These are phyloP conservation scores for Heimioporus retisporus DNA, from an alignment of 1,284 basidiomycete species.

Conservation along the genomic window DNA sequence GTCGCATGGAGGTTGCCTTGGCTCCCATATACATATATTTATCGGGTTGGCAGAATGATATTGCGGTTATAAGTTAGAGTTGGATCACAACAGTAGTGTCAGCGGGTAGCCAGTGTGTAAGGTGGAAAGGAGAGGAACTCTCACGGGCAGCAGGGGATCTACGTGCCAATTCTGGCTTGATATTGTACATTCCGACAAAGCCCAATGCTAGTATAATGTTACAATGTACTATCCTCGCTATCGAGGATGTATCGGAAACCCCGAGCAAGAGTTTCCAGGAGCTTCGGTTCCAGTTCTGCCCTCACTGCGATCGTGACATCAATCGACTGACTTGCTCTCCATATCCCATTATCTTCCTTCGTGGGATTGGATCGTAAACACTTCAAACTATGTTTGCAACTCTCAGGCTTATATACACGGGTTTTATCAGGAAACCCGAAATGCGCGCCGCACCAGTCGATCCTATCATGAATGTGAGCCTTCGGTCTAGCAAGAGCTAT, in stretches of 20 bases:
- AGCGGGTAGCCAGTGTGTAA: no score
- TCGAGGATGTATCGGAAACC: conserved; percentile 24
- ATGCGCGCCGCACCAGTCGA: conserved; percentile 43
- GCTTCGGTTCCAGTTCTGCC: conserved; percentile 23
- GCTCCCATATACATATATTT: no score
- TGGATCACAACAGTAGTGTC: no score
- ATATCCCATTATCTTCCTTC: conserved; percentile 27
- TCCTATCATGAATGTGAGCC: conserved; percentile 5
- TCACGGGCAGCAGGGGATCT: no score
- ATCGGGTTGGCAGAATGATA: no score
- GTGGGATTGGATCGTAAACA: conserved; percentile 43
- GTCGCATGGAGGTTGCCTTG: no score
- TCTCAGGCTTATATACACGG: conserved; percentile 30
- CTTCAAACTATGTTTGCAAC: conserved; percentile 36
- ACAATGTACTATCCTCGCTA: no score
- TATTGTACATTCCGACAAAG: no score
- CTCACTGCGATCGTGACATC: conserved; percentile 37
- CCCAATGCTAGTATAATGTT: no score
- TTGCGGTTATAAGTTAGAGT: no score
- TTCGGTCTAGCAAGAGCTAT: neutral
- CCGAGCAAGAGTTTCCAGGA: conserved; percentile 26
- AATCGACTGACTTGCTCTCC: conserved; percentile 28
- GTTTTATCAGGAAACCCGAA: conserved; percentile 41
- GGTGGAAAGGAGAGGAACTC: no score
- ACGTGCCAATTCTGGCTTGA: no score